Percentiles rank a stretch among this genome's conserved stretches.
Evolutionary conservation across 345 rosid species (phyloP).

Genomic region (Excoecaria agallocha): DNA sequence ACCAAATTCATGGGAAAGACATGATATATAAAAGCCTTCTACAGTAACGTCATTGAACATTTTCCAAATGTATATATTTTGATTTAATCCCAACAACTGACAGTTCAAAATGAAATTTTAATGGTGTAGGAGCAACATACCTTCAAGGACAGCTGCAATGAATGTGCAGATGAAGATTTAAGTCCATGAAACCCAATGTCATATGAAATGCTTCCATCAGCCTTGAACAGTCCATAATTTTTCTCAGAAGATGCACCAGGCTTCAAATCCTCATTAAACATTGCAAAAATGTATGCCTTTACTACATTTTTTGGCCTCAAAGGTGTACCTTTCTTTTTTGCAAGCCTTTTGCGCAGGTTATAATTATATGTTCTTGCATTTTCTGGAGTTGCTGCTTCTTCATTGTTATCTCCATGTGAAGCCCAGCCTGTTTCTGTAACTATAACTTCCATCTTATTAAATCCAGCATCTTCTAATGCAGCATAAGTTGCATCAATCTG

Average conservation of each 20-base stretch:
- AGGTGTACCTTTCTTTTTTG: constrained; percentile 94
- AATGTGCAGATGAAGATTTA: constrained; percentile 59
- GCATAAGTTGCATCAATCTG: constrained; percentile 94
- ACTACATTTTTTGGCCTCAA: constrained; percentile 62
- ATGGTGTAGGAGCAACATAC: constrained; percentile 42
- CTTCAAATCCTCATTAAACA: constrained; percentile 80
- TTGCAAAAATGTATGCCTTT: constrained; percentile 85
- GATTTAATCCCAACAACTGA: not conserved
- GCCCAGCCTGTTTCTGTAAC: constrained; percentile 99
- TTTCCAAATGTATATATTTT: not conserved
- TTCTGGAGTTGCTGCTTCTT: constrained; percentile 73
- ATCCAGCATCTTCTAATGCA: constrained; percentile 83
- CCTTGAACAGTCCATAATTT: constrained; percentile 85
- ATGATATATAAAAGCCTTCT: not conserved
- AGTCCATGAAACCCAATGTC: constrained; percentile 80
- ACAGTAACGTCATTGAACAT: not conserved
- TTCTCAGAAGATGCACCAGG: constrained; percentile 87
- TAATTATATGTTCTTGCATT: constrained; percentile 90
- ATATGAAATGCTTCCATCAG: constrained; percentile 86
- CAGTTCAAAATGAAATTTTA: constrained; percentile 12
- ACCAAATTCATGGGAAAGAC: not conserved
- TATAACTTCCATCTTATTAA: constrained; percentile 78
- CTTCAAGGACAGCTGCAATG: constrained; percentile 48
- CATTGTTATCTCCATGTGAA: constrained; percentile 74
- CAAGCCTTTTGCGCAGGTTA: constrained; percentile 89